Base-by-base conservation (phyloP, 148 eudicot species). In the Tetragonia tetragonoides region DNA sequence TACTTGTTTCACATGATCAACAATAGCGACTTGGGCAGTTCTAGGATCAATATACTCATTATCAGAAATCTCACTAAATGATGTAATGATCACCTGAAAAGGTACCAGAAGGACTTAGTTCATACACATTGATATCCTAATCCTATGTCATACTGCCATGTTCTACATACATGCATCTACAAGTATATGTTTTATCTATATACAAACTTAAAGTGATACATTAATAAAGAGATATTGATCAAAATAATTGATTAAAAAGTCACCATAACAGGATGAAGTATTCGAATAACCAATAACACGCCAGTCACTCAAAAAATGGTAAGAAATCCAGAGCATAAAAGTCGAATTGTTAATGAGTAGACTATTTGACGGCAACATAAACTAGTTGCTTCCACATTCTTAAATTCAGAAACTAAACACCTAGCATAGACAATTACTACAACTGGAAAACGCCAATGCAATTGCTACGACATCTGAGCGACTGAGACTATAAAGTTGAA, bases 1-100 rank as follows among this genome's bases (percentile, higher is more conserved):
- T 81, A 93, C 98, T 88, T 93, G 98, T 81, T 91, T 88, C 75
- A 91, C 87, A 87, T 95, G 99, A 78, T 92, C 97, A 46, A 95
- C 88, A 53, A 83, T 80, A 57, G 93, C 99, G 75, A 95, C 93
- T 81, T 95, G 95, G 67, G 96, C 94, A 78, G 97, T 92, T 81
- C 94, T 87, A 42, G 96, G 97, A 83, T 95, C 99, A 85, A 95
- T 85, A 87, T 88, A 95, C 75, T 89, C 88, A 78, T 92, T 87
- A 82, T 91, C 81, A 6, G 79, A 78, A 74, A 92, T 76, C 90
- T 95, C 97, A 46, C 89, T 81, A 81, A 85, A 91, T 62, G 96
- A 75, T 49, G 96, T 76, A 49, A 95, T 75, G 72, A 95, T 84
- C 72, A 95, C 94, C 97, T 95, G 89, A 70, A 79, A 74, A 11